Percentiles rank a stretch among this genome's conserved stretches.
phyloP scores from a whole-genome alignment of 768 basidiomycete genomes.

The Termitomyces sp. region DNA sequence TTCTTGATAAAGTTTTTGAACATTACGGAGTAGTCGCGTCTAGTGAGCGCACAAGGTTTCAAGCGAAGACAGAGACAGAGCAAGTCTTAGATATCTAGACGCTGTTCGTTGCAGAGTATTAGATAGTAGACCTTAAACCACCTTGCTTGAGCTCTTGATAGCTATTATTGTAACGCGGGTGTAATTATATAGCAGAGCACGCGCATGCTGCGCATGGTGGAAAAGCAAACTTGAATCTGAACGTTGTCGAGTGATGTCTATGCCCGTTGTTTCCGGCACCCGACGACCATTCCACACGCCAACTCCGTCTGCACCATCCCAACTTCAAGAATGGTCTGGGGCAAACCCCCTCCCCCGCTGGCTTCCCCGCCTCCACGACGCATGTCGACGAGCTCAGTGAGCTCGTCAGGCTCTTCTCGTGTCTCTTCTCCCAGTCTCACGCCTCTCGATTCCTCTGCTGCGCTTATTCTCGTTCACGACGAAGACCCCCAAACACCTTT shows the following conservation, averaged over 20 bases:
- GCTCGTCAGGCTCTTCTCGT: constrained; percentile 26
- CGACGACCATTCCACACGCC: constrained; percentile 3
- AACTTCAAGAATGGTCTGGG: constrained; percentile 18
- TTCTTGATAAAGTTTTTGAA: not conserved
- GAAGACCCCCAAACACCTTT: constrained; percentile 42
- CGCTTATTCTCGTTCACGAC: constrained; percentile 64
- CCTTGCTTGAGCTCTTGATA: not conserved
- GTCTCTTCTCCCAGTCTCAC: constrained; percentile 25
- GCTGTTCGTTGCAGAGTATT: too few relatives aligned
- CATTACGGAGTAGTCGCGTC: not conserved
- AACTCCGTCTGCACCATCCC: not conserved
- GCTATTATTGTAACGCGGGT: not conserved
- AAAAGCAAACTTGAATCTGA: not conserved
- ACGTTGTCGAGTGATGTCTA: not conserved
- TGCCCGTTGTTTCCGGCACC: not conserved
- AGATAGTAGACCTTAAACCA: too few relatives aligned
- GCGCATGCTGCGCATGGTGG: not conserved
- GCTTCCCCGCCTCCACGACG: constrained; percentile 11
- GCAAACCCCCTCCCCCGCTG: constrained; percentile 16
- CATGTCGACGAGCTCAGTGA: constrained; percentile 23
- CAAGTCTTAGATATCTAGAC: not conserved
- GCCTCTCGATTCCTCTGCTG: constrained; percentile 43
- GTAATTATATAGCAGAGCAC: not conserved
- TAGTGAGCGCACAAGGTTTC: too few relatives aligned
- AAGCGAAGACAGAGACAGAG: not conserved